Conservation (phyloP, 768 basidiomycete species). For the Guyanaporus albipodus region DNA sequence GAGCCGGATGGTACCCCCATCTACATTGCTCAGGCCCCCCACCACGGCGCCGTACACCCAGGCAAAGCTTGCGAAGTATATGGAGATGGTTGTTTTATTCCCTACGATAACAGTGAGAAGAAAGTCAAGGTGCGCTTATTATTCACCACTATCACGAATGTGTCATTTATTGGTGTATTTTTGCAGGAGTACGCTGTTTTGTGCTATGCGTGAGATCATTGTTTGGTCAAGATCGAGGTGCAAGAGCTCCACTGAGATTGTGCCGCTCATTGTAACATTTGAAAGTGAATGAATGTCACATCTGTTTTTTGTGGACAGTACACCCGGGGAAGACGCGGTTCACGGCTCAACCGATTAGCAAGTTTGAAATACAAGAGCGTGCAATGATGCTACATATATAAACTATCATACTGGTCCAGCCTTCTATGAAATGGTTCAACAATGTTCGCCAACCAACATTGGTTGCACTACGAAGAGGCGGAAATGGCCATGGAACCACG, state of each 20-base stretch:
- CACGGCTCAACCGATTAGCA: neutral
- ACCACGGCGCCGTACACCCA: conserved; percentile 51
- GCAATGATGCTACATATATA: neutral
- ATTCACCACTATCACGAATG: neutral
- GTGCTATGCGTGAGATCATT: conserved; percentile 30
- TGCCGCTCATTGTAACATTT: conserved; percentile 8
- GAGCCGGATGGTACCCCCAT: conserved; percentile 59
- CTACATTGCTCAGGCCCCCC: conserved; percentile 56
- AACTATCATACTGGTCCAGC: neutral
- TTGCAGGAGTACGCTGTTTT: conserved; percentile 41
- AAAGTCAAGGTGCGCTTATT: conserved; percentile 40
- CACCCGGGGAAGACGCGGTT: too few species aligned
- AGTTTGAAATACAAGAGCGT: neutral
- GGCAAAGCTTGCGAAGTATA: conserved; percentile 58
- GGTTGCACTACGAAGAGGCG: neutral
- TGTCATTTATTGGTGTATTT: neutral
- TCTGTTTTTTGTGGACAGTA: too few species aligned
- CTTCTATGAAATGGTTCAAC: neutral
- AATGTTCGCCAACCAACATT: neutral
- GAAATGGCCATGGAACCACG: neutral
- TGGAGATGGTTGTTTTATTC: conserved; percentile 55
- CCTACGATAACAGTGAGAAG: conserved; percentile 50
- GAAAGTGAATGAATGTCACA: conserved; percentile 1
- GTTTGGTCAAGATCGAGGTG: neutral
- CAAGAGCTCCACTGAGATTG: neutral